Base-by-base conservation (phyloP, 768 basidiomycete species). In the Amanita rubescens region DNA sequence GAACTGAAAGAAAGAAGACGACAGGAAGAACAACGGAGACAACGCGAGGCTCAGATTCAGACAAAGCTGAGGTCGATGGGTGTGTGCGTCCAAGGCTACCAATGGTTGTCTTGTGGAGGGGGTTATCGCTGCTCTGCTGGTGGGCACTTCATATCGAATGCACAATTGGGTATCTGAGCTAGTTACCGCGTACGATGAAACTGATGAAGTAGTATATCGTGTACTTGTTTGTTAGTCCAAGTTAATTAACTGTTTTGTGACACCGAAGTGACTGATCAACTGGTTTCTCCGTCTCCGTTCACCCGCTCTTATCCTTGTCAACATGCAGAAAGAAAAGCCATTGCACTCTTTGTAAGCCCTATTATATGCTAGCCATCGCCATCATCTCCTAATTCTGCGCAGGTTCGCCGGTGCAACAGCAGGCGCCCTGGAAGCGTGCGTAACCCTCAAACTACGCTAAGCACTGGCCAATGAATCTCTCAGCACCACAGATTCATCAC, bases 351-450 rank as follows among this genome's bases (percentile, higher is more conserved):
- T 97, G 71, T 79, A 66, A 57, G 70, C n/a, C 19, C 0, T 22
- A 17, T 14, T 0, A 24, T 22, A 25, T 15, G 34, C 53, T 14
- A 34, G 12, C 24, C n/a, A n/a, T 50, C 11, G 7, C 11, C 7
- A 25, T 14, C 27, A 2, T 19, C 25, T 38, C 45, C 25, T 32
- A 27, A 45, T 30, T 30, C 35, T 17, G 38, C 46, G 1, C 43
- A 79, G 78, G 57, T 71, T 93, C 54, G 95, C 95, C 1, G 96
- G 96, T 8, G 80, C 91, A 14, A 89, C 87, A 0, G 95, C 96
- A 22, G 95, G 96, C 14, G 93, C 87, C 7, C 76, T 96, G 54
- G 94, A 97, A 74, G 91, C 90, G 88, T 90, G 69, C 71, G 86
- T 72, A 5, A 22, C 10, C 2, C 25, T 43, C 17, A 1, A 3